Percentiles rank a stretch among this genome's conserved stretches.
Conservation (phyloP, 2,329 filamentous ascomycete genomes). For the Penicillium olsonii region DNA sequence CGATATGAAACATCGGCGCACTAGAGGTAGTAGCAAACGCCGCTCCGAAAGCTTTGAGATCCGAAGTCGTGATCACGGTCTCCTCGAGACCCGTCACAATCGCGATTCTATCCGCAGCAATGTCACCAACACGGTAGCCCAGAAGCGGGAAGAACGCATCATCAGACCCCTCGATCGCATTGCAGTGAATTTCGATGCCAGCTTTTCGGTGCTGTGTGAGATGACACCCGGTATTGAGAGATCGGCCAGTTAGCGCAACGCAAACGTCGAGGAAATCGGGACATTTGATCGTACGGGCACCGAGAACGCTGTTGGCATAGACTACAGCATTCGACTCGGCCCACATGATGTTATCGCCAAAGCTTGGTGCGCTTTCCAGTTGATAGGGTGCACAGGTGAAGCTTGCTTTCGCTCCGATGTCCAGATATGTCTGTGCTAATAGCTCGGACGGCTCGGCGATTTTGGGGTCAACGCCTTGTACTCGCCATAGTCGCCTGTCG, state of each 20-base stretch:
- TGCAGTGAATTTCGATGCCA: constrained; percentile 27
- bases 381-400: constrained; percentile 51
- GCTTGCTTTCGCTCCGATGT: constrained; percentile 44
- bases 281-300: constrained; percentile 49
- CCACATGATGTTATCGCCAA: constrained; percentile 47
- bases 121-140: constrained; percentile 40
- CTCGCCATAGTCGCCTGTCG: constrained; percentile 44
- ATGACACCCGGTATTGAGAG: constrained; percentile 12
- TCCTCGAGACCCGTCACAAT: constrained; percentile 38
- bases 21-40: not conserved
- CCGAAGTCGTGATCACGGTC: constrained; percentile 8
- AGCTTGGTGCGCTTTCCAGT: constrained; percentile 36
- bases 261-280: constrained; percentile 49
- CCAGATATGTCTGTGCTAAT: constrained; percentile 41
- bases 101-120: constrained; percentile 36
- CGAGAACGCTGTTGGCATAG: constrained; percentile 50
- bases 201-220: constrained; percentile 17
- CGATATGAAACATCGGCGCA: not conserved
- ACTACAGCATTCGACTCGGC: constrained; percentile 51
- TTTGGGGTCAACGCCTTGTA: constrained; percentile 35
- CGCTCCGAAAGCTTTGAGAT: not conserved
- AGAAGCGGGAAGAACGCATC: constrained; percentile 44
- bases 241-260: constrained; percentile 45
- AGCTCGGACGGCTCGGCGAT: constrained; percentile 34
- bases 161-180: constrained; percentile 19